Conservation (phyloP, 208 protist genomes). For the Entamoeba dispar region DNA sequence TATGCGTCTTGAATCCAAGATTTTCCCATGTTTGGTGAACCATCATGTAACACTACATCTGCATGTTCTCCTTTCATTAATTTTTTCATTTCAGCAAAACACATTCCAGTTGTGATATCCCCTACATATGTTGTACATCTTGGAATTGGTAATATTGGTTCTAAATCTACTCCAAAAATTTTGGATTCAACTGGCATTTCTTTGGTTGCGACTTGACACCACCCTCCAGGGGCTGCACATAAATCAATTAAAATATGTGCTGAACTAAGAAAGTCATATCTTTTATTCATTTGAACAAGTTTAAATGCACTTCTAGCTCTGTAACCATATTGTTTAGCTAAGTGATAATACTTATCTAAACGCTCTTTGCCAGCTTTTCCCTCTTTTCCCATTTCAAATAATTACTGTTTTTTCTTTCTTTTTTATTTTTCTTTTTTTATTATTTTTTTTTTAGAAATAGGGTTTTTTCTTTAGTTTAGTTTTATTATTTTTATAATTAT, state of each 20-base stretch:
- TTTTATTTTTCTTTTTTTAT: no score
- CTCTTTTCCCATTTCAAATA: neutral
- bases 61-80: slow-evolving; percentile 64
- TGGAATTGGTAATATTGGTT: slow-evolving; percentile 81
- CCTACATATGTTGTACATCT: slow-evolving; percentile 66
- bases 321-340: slow-evolving; percentile 92
- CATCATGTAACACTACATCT: slow-evolving; percentile 83
- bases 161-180: slow-evolving; percentile 69
- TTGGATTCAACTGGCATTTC: slow-evolving; percentile 72
- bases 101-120: slow-evolving; percentile 92
- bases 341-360: slow-evolving; percentile 67
- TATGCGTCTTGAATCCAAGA: slow-evolving; percentile 91
- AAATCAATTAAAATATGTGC: slow-evolving; percentile 52
- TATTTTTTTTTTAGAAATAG: no score
- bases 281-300: slow-evolving; percentile 91
- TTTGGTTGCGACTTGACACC: slow-evolving; percentile 71
- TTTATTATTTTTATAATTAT: no score
- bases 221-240: slow-evolving; percentile 87
- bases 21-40: slow-evolving; percentile 92
- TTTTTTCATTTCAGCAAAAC: slow-evolving; percentile 54
- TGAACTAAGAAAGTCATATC: slow-evolving; percentile 79
- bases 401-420: no score
- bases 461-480: no score
- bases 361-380: slow-evolving; percentile 19
- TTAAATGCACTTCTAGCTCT: slow-evolving; percentile 93